Conservation (phyloP, 2,329 filamentous ascomycete species). For the Pseudogymnoascus sp. region DNA sequence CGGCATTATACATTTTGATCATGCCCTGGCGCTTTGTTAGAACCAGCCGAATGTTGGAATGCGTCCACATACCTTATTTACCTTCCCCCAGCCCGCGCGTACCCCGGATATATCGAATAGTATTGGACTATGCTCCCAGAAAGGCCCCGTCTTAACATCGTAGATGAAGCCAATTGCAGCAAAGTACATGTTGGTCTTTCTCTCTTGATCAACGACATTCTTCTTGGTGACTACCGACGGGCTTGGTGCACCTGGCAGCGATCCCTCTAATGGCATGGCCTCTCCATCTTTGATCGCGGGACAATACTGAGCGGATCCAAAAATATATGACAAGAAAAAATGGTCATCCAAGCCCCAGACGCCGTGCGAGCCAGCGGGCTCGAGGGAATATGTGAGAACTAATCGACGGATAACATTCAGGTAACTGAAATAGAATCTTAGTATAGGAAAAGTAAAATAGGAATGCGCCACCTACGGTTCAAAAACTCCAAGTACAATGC, state of each 20-base stretch:
- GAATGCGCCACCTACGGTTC: conserved; percentile 57
- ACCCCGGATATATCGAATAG: conserved; percentile 92
- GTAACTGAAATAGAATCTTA: conserved; percentile 46
- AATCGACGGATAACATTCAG: conserved; percentile 71
- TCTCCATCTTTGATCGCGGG: conserved; percentile 60
- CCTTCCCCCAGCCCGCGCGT: conserved; percentile 91
- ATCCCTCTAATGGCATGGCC: conserved; percentile 69
- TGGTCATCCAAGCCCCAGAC: conserved; percentile 99
- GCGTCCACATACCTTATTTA: conserved; percentile 60
- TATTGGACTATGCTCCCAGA: conserved; percentile 95
- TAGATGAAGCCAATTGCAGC: conserved; percentile 94
- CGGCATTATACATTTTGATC: conserved; percentile 98
- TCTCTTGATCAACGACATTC: conserved; percentile 55
- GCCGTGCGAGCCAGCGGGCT: conserved; percentile 91
- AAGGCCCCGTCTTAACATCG: conserved; percentile 91
- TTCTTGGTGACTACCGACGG: conserved; percentile 61
- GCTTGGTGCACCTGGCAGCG: conserved; percentile 60
- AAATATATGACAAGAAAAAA: conserved; percentile 87
- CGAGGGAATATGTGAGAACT: conserved; percentile 84
- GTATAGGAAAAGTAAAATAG: not conserved
- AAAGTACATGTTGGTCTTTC: conserved; percentile 78
- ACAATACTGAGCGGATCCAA: conserved; percentile 84
- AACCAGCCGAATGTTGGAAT: not conserved
- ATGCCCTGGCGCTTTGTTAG: conserved; percentile 50
- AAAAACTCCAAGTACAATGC: conserved; percentile 72